Evolutionary conservation across 2,329 filamentous ascomycete species (phyloP).

Genomic region (Beauveria sp.): DNA sequence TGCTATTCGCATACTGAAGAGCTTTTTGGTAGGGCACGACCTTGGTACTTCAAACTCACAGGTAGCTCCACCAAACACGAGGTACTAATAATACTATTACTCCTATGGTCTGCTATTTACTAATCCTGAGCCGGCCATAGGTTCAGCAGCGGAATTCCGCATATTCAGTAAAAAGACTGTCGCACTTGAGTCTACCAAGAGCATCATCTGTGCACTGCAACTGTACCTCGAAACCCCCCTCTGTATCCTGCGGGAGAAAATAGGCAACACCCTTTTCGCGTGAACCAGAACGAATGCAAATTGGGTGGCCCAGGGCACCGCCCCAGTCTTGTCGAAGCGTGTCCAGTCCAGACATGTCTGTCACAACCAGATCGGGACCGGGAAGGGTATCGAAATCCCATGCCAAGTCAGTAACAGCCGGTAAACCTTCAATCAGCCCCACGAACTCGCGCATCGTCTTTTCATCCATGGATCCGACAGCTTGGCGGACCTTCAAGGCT

Average conservation of each 20-base stretch:
- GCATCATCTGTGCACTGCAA: background rate
- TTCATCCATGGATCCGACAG: background rate
- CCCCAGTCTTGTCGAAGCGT: background rate
- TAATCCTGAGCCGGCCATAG: no score
- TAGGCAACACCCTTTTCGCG: background rate
- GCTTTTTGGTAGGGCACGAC: no score
- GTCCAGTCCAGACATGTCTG: background rate
- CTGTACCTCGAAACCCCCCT: background rate
- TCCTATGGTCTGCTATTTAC: no score
- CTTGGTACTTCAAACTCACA: no score
- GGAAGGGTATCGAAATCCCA: background rate
- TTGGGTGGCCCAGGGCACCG: background rate
- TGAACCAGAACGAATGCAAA: background rate
- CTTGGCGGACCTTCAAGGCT: background rate
- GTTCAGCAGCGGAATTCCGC: background rate
- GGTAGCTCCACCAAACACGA: no score
- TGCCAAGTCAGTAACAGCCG: background rate
- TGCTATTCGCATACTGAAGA: no score
- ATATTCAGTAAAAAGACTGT: constrained; percentile 19
- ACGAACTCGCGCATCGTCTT: background rate
- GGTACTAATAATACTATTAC: no score
- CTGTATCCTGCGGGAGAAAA: background rate
- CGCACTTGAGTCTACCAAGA: background rate
- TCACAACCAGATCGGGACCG: background rate
- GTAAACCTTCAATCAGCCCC: background rate